Evolutionary conservation across 2,329 filamentous ascomycete species (phyloP).

Genomic region (Stachybotrys elegans): DNA sequence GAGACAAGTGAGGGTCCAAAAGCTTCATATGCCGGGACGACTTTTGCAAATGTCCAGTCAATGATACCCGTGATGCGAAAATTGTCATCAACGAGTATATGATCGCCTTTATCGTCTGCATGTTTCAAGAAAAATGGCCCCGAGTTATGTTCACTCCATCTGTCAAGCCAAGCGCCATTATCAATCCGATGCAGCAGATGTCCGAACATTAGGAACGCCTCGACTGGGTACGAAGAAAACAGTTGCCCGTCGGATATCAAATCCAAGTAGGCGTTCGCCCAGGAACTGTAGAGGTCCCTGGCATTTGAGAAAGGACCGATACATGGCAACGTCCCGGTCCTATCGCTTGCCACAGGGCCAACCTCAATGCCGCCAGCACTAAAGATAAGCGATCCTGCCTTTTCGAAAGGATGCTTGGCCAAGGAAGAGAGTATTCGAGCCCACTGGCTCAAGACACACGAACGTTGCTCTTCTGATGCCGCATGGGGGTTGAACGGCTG

Average conservation of each 20-base stretch:
- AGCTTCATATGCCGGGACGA: slow-evolving; percentile 8
- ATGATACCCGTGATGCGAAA: slow-evolving; percentile 34
- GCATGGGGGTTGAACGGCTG: slow-evolving; percentile 11
- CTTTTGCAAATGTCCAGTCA: slow-evolving; percentile 10
- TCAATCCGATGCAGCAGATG: slow-evolving; percentile 22
- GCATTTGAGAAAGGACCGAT: slow-evolving; percentile 10
- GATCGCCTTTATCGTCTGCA: slow-evolving; percentile 39
- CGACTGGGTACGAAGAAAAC: slow-evolving; percentile 14
- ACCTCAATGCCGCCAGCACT: slow-evolving; percentile 5
- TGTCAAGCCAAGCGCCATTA: slow-evolving; percentile 4
- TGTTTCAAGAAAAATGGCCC: slow-evolving; percentile 35
- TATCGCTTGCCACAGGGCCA: slow-evolving; percentile 8
- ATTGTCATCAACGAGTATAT: slow-evolving; percentile 35
- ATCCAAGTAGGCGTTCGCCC: slow-evolving; percentile 12
- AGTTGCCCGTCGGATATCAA: slow-evolving; percentile 22
- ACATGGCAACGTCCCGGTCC: slow-evolving; percentile 7
- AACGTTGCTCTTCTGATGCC: slow-evolving; percentile 13
- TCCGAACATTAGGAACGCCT: slow-evolving; percentile 28
- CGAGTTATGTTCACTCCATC: slow-evolving; percentile 8
- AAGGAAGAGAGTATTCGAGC: slow-evolving; percentile 10
- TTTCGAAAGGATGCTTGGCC: slow-evolving; percentile 5
- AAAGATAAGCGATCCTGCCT: slow-evolving; percentile 6
- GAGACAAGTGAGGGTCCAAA: slow-evolving; percentile 8
- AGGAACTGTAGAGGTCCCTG: slow-evolving; percentile 13
- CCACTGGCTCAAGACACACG: slow-evolving; percentile 14